Evolutionary conservation across 2,329 filamentous ascomycete genomes (phyloP), one percentile per base, ranked within the genome.

Genomic region (Trichoderma endophyticum): DNA sequence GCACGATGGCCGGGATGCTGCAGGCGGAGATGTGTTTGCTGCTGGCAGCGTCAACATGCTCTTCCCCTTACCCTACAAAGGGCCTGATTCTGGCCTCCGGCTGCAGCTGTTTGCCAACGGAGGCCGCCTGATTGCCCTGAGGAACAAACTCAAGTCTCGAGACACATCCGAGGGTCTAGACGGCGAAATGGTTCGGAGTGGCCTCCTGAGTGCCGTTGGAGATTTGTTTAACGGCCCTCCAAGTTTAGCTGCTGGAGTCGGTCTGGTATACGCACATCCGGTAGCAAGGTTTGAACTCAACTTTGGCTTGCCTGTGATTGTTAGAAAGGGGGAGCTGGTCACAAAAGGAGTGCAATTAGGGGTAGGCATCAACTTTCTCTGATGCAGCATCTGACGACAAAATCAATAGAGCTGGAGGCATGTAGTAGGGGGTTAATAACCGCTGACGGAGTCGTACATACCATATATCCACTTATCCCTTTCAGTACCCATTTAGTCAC

Each of bases 281-380:
- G 92, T 95, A 24, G 96, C 96, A 12, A 86, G 96, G 71, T 98
- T 99, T 75, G 96, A 99, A 84, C 85, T 99, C 76, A 99, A 99
- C 82, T 97, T 99, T 80, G 94, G 93, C 77, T 81, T 99, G 75
- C 96, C 96, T 1, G 81, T 99, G 72, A 91, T 95, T 21, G 81
- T 94, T 78, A 88, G 96, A 72, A 91, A 88, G 74, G 94, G 94
- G 43, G 96, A 99, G 83, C 91, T 96, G 77, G 91, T 90, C 18
- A 89, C 95, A 70, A 99, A 99, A 84, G 96, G 96, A 1, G 80
- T 99, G 74, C 94, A 96, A 80, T 91, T 99, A 77, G 96, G 96
- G n/a, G 93, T 99, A 54, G 96, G 96, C 64, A 94, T 99, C 79
- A 97, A 93, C 83, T 98, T 99, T 80, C 83, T 98, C 86, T 98